phyloP scores from a whole-genome alignment of 352 stramenopile genomes.

The Chloridella minuta region DNA sequence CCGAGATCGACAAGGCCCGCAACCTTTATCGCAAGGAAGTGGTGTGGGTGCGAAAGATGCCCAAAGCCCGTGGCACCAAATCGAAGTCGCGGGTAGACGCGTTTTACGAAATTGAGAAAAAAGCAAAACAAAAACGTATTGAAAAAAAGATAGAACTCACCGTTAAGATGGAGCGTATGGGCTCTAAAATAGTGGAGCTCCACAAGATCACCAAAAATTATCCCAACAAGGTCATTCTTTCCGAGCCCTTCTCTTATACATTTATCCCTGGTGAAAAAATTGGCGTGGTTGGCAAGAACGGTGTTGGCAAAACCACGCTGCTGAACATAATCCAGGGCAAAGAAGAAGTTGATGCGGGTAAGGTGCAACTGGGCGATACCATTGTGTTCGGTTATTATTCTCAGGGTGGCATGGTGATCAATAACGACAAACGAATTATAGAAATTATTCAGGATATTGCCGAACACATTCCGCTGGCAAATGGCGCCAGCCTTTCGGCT shows the following conservation, averaged over 20 bases:
- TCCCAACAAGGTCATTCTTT: background rate
- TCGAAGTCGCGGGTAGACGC: background rate
- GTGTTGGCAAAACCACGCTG: background rate
- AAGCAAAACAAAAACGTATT: background rate
- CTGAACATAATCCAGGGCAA: background rate
- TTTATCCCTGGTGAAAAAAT: background rate
- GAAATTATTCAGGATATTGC: background rate
- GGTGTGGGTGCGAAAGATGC: background rate
- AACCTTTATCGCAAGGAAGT: background rate
- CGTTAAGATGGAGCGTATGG: background rate
- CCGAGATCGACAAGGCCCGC: background rate
- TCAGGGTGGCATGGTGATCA: background rate
- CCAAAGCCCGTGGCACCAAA: background rate
- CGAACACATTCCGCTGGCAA: background rate
- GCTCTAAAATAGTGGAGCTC: background rate
- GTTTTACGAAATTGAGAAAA: background rate
- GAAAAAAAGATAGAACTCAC: background rate
- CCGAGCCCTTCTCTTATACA: background rate
- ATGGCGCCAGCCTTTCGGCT: background rate
- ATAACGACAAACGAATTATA: background rate
- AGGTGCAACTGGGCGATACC: background rate
- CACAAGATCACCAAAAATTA: background rate
- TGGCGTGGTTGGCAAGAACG: background rate
- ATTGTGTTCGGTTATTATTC: conserved; percentile 3
- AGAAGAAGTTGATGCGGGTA: background rate